Evolutionary conservation across 495 filamentous ascomycete species (phyloP).

Genomic region (Neurospora sublineolata): DNA sequence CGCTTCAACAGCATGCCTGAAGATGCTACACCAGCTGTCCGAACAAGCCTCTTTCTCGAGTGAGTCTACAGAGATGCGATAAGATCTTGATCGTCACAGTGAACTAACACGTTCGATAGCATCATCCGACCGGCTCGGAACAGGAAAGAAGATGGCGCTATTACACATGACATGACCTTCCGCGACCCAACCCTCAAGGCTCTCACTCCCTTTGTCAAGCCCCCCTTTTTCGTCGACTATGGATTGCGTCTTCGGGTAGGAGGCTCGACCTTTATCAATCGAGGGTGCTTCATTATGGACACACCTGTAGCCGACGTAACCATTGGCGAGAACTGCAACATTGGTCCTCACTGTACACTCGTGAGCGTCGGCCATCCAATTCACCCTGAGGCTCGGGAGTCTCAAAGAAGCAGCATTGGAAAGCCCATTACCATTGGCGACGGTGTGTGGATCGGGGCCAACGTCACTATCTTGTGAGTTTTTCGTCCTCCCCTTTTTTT

Average conservation of each 20-base stretch:
- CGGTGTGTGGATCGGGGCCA: constrained; percentile 47
- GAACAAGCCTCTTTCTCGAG: constrained; percentile 24
- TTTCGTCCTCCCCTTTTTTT: background rate
- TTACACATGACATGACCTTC: constrained; percentile 26
- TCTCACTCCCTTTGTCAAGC: constrained; percentile 24
- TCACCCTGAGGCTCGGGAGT: constrained; percentile 14
- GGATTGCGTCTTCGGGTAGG: constrained; percentile 22
- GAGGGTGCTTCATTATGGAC: constrained; percentile 26
- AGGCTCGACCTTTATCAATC: constrained; percentile 25
- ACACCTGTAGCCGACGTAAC: constrained; percentile 26
- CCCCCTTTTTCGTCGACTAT: constrained; percentile 26
- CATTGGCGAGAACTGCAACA: constrained; percentile 23
- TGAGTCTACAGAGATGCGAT: constrained; percentile 5
- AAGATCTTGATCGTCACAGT: background rate
- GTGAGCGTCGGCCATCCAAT: constrained; percentile 18
- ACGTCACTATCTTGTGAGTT: constrained; percentile 31
- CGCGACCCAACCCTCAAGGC: constrained; percentile 18
- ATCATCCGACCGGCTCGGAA: constrained; percentile 23
- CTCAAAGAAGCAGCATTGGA: constrained; percentile 19
- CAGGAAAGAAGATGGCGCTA: constrained; percentile 9
- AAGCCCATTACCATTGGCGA: constrained; percentile 23
- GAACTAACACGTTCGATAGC: constrained; percentile 4
- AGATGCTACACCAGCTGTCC: constrained; percentile 18
- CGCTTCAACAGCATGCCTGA: constrained; percentile 25
- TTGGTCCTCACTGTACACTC: constrained; percentile 25